Evolutionary conservation across 495 filamentous ascomycete genomes (phyloP), one percentile per base, ranked within the genome.

Genomic region (Cladorrhinum samala): DNA sequence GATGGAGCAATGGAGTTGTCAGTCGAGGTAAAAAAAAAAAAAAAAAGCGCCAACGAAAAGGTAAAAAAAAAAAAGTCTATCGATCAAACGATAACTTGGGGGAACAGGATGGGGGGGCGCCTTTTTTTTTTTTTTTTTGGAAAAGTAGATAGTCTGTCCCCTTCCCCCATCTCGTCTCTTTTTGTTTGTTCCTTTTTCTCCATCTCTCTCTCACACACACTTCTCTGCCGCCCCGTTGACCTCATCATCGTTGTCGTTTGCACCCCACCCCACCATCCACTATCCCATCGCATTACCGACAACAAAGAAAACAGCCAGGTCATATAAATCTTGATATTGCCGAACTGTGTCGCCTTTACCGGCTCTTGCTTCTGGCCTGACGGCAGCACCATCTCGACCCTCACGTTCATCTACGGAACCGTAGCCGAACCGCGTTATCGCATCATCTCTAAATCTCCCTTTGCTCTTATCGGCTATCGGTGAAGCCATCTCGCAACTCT

Each of bases 401-500:
- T n/a, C n/a, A n/a, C n/a, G n/a, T n/a, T n/a, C 5, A 33, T 33
- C 27, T 33, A 5, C 27, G 27, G 27, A 11, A 13, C 18, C 51
- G 9, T 17, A 21, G n/a, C 36, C 51, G 9, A n/a, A 8, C n/a
- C n/a, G n/a, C n/a, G n/a, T n/a, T n/a, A n/a, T n/a, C n/a, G n/a
- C n/a, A n/a, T n/a, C n/a, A 37, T 40, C 39, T 8, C 24, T 27
- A 23, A 13, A 16, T 4, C 45, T 9, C 14, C 13, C 7, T 25
- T 13, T 36, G 5, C 11, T 37, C 20, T 55, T 17, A 42, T 44
- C 46, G 52, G 49, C 49, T 25, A 39, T 16, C 45, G 23, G 36
- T 39, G 52, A 44, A 54, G 39, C 38, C 43, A 37, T 24, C 14
- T 20, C 19, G 14, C 2, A 9, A 17, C 54, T 45, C 20, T 38